These are phyloP conservation scores for Tanacetum coccineum DNA, from an alignment of 129 eudicot genomes.

Conservation along the genomic window DNA sequence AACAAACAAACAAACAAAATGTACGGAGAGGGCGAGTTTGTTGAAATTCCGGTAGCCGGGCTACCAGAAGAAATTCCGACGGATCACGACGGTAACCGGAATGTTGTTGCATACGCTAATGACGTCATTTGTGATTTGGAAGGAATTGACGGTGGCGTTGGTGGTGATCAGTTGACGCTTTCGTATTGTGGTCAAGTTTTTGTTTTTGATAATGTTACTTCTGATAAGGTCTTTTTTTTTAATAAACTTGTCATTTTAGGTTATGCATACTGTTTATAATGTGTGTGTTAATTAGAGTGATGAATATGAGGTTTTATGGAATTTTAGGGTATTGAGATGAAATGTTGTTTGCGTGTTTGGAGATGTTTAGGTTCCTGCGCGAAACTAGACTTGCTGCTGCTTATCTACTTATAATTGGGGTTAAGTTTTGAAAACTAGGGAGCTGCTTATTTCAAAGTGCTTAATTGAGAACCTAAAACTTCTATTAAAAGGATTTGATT, in stretches of 20 bases:
- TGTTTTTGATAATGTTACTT: constrained; percentile 59
- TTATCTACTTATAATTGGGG: no score
- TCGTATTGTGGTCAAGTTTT: constrained; percentile 64
- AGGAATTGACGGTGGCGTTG: constrained; percentile 34
- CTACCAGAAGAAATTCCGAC: constrained; percentile 16
- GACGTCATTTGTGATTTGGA: constrained; percentile 35
- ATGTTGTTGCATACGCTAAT: constrained; percentile 28
- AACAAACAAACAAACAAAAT: constrained; percentile 7
- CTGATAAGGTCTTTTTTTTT: constrained; percentile 46
- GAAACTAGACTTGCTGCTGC: no score
- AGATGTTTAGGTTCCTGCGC: no score
- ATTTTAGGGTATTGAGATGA: no score
- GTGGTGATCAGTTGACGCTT: constrained; percentile 51
- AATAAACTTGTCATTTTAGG: constrained; percentile 12
- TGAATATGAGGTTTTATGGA: no score
- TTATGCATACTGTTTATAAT: neutral
- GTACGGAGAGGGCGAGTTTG: constrained; percentile 38
- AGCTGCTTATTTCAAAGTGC: no score
- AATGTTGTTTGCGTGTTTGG: no score
- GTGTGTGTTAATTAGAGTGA: neutral
- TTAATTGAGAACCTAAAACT: no score
- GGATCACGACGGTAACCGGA: constrained; percentile 13
- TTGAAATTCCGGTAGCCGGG: constrained; percentile 8
- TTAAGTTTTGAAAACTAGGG: no score
- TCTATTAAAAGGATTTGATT: no score